Base-by-base conservation (phyloP, 192 early-diverging fungal genomes). In the Rhizoclosmatium globosum region DNA sequence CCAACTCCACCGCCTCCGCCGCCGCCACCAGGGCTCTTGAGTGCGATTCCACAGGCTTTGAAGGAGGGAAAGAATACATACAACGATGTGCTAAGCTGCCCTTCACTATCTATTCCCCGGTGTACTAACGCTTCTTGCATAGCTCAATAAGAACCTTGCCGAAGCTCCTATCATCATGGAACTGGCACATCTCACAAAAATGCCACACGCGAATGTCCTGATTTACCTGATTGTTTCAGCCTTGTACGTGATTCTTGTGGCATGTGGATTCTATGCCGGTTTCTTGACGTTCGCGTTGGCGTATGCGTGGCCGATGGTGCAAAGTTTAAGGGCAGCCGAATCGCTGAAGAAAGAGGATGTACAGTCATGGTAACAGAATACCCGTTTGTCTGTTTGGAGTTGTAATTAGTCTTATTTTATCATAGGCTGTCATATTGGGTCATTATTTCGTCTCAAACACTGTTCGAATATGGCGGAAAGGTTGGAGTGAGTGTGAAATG, bases 261-360 rank as follows among this genome's bases (percentile, higher is more conserved):
- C 50, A 15, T 9, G 17, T 38, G 44, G 44, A 11, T 41, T 62
- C 44, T 72, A 57, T 57, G 56, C 31, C 11, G 72, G 72, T 11
- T 62, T 74, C 39, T 43, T 74, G 9, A 74, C 72, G 9, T 46
- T 19, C 59, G 59, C 61, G 3, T 21, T 74, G 19, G 56, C 58
- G 39, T 17, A 46, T 31, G 72, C 38, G 23, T 74, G 72, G 72
- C 72, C 72, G 13, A 43, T 74, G 9, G 46, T 74, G 9, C 9
- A 45, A n/a, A 74, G 72, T 62, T 43, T 74, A 56, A 56, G 72
- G 4, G 72, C 72, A 19, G 72, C 72, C 2, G 72, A 74, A 47
- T 59, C 72, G 9, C 21, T 7, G 41, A 74, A 74, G 59, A 74
- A 74, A 42, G 72, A 74, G 21, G 72, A 74, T 1, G 72, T 74